Base-by-base conservation (phyloP, 1,284 basidiomycete species). In the Leucoagaricus sp. region DNA sequence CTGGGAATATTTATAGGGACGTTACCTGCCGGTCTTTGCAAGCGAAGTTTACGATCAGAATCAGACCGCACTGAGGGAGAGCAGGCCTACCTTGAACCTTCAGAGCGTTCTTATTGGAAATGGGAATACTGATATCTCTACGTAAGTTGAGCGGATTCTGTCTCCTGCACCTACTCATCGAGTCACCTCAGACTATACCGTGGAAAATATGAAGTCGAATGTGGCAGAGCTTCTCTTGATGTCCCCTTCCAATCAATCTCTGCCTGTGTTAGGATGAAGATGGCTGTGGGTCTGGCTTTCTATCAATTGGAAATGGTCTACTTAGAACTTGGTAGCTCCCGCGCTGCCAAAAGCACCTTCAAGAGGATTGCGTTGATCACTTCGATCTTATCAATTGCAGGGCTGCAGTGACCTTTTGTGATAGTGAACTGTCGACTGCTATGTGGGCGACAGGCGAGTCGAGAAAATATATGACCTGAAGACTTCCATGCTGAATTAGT, bases 11-110 rank as follows among this genome's bases (percentile, higher is more conserved):
- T n/a, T 17, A 25, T 44, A 86, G 82, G 90, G 92, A 1, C 83
- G 88, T 38, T 93, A 93, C 69, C 75, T 93, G 1, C 92, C 91
- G 1, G 80, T 92, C 5, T 94, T 94, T 60, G 91, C 91, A 0
- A 83, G 85, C 49, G 86, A 91, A 59, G 86, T 94, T 34, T 80
- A 85, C 44, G 91, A 93, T 69, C 82, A 87, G 58, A 93, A 94
- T 69, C 69, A 76, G 53, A 64, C 81, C 17, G 80, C 85, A 2
- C 70, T 74, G 38, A 70, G 71, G 9, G 76, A 81, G 36, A 87
- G 85, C n/a, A 78, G 81, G 40, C 70, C 77, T 29, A 78, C 81
- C 1, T 78, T 94, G 65, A 93, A 93, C 66, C 73, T 94, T 26
- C 76, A 85, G 60, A 84, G 80, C 60, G 75, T 86, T 2, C 63